phyloP scores from a whole-genome alignment of 805 yeast species.

The Ogataea allantospora region DNA sequence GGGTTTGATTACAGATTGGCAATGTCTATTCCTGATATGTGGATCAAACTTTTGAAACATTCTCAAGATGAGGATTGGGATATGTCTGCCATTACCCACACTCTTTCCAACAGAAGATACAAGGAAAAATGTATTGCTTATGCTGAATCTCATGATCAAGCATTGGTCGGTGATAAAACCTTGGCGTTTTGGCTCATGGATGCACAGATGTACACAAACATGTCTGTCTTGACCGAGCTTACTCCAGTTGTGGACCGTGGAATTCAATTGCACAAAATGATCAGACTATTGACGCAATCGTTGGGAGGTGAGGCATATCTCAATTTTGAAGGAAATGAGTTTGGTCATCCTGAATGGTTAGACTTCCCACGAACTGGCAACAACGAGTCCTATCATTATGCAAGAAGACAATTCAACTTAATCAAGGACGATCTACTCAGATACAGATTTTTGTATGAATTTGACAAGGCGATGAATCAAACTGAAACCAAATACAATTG shows the following conservation, averaged over 20 bases:
- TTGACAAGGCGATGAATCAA: constrained; percentile 82
- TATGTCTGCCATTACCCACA: constrained; percentile 71
- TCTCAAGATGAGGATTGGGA: constrained; percentile 88
- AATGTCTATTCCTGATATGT: constrained; percentile 98
- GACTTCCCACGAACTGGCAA: constrained; percentile 95
- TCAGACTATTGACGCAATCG: constrained; percentile 79
- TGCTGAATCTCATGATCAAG: constrained; percentile 96
- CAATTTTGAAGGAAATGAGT: constrained; percentile 96
- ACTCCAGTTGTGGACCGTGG: constrained; percentile 88
- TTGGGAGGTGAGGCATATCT: constrained; percentile 97
- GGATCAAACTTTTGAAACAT: constrained; percentile 93
- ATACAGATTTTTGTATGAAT: constrained; percentile 73
- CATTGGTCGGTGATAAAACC: constrained; percentile 94
- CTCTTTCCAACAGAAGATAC: constrained; percentile 84
- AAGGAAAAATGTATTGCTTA: constrained; percentile 87
- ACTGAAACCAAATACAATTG: constrained; percentile 71
- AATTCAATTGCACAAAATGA: constrained; percentile 84
- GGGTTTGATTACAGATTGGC: constrained; percentile 93
- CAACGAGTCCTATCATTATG: constrained; percentile 85
- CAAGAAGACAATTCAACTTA: constrained; percentile 91
- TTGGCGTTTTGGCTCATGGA: constrained; percentile 98
- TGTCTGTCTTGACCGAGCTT: constrained; percentile 72
- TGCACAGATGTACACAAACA: constrained; percentile 95
- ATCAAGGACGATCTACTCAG: constrained; percentile 77
- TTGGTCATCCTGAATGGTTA: constrained; percentile 99